Evolutionary conservation across 345 rosid species (phyloP).

Genomic region (Brassica napus): DNA sequence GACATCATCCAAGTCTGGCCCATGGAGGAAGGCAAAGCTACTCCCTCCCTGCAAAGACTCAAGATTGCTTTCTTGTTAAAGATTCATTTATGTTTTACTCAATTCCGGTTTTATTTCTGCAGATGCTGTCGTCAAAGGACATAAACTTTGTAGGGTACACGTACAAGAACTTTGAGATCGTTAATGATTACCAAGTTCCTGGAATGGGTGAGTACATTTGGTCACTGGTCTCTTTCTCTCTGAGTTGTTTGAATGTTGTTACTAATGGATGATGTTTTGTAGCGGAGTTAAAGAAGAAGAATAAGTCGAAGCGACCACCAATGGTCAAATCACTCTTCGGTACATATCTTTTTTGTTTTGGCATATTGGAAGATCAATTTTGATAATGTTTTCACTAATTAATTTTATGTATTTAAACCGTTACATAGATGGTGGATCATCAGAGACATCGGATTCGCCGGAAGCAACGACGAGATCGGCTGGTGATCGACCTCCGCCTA

Average conservation of each 20-base stretch:
- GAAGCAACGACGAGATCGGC: constrained; percentile 44
- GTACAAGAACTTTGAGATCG: constrained; percentile 86
- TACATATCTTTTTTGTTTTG: constrained; percentile 15
- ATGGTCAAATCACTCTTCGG: constrained; percentile 84
- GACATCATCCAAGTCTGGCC: constrained; percentile 60
- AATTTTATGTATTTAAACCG: not conserved
- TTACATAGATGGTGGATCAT: constrained; percentile 20
- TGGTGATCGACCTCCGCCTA: constrained; percentile 41
- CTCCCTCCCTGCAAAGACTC: not conserved
- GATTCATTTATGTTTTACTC: not conserved
- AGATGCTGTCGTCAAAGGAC: constrained; percentile 87
- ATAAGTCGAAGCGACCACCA: constrained; percentile 59
- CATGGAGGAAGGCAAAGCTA: constrained; percentile 77
- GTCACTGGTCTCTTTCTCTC: constrained; percentile 13
- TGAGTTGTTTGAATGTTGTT: not conserved
- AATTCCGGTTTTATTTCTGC: constrained; percentile 28
- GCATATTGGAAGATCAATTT: not conserved
- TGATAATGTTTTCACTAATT: constrained; percentile 1
- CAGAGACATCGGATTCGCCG: constrained; percentile 52
- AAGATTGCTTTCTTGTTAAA: constrained; percentile 1
- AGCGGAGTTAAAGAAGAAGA: constrained; percentile 91
- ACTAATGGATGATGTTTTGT: constrained; percentile 10
- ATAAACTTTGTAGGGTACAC: constrained; percentile 87
- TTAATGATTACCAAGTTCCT: constrained; percentile 86
- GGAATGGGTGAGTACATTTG: constrained; percentile 64